phyloP scores from a whole-genome alignment of 192 early-diverging fungal genomes.

The Rhizophagus clarus region DNA sequence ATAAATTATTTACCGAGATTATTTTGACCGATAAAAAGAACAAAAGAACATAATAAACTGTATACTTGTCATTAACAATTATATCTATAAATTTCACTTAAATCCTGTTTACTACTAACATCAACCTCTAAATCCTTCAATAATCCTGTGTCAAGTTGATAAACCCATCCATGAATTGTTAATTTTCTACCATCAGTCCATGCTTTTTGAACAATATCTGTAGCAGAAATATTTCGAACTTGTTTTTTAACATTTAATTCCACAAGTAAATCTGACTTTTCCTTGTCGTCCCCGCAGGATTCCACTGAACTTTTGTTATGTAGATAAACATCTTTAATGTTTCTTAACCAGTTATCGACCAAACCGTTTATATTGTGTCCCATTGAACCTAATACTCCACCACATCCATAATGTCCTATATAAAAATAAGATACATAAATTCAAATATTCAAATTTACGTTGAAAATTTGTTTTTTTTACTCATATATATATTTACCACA shows the following conservation, averaged over 20 bases:
- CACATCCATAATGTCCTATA: conserved; percentile 68
- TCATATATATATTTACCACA: conserved; percentile 66
- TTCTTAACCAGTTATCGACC: conserved; percentile 89
- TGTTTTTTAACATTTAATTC: conserved; percentile 79
- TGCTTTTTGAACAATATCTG: conserved; percentile 80
- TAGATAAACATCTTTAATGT: conserved; percentile 83
- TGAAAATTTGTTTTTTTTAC: neutral
- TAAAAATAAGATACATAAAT: neutral
- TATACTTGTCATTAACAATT: too few relatives aligned
- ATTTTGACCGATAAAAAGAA: too few relatives aligned
- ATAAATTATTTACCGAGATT: too few relatives aligned
- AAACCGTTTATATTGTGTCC: conserved; percentile 66
- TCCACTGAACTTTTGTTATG: conserved; percentile 53
- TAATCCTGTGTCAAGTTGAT: conserved; percentile 63
- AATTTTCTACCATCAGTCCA: conserved; percentile 75
- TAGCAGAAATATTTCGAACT: conserved; percentile 70
- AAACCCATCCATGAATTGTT: conserved; percentile 74
- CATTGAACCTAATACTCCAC: conserved; percentile 68
- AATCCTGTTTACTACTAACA: conserved; percentile 25
- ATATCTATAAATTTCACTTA: conserved; percentile 2
- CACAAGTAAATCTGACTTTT: conserved; percentile 56
- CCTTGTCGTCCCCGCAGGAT: conserved; percentile 32
- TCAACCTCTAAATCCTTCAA: conserved; percentile 39
- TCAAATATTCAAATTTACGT: neutral
- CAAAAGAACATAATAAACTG: too few relatives aligned